Conservation (phyloP, 2,329 filamentous ascomycete genomes). For the Ceratocystis smalleyi region DNA sequence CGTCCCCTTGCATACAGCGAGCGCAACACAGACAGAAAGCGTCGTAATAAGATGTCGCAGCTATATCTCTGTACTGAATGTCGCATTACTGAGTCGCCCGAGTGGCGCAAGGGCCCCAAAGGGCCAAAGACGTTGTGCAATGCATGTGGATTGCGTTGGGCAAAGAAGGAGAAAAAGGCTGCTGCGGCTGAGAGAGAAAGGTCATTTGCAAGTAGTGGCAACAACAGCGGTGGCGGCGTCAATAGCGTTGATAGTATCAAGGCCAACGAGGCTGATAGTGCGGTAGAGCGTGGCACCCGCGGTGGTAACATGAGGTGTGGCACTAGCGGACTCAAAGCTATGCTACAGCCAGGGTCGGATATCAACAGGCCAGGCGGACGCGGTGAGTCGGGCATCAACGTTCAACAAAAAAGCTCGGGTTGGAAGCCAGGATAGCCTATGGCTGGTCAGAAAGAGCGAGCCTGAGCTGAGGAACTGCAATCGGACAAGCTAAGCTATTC, state of each 20-base stretch:
- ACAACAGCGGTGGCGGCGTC: not conserved
- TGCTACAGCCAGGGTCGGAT: not conserved
- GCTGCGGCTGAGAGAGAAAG: constrained; percentile 17
- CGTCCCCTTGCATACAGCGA: not conserved
- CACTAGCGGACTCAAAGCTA: not conserved
- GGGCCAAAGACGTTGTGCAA: constrained; percentile 94
- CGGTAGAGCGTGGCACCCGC: not conserved
- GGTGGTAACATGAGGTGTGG: not conserved
- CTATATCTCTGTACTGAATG: constrained; percentile 96
- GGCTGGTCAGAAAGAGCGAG: not conserved
- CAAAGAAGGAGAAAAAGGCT: constrained; percentile 66
- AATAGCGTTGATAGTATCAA: not conserved
- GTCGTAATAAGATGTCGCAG: constrained; percentile 74
- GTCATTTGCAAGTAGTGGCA: too few relatives aligned
- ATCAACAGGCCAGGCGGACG: not conserved
- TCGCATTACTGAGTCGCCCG: constrained; percentile 82
- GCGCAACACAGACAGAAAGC: constrained; percentile 61
- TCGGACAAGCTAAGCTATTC: not conserved
- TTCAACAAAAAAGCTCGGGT: not conserved
- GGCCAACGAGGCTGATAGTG: not conserved
- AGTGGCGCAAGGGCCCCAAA: constrained; percentile 87
- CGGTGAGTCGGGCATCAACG: not conserved
- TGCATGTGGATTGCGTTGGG: constrained; percentile 67
- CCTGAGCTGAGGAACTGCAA: not conserved
- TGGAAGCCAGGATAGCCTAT: not conserved